Evolutionary conservation across 176 grass and related monocot species (phyloP).

Genomic region (Oryza rufipogon): DNA sequence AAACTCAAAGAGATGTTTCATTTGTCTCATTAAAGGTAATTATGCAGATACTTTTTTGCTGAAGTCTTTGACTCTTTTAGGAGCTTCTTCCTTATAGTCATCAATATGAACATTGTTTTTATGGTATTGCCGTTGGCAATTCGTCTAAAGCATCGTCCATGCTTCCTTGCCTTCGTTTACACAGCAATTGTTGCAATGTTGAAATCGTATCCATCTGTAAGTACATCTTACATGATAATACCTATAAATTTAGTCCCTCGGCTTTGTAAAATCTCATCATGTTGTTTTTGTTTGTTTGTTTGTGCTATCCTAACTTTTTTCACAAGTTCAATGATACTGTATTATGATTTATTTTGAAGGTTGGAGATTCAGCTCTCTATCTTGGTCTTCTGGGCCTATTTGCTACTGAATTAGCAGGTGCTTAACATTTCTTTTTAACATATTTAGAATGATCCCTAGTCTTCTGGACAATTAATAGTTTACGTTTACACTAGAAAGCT

Average conservation of each 20-base stretch:
- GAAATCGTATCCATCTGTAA: conserved; percentile 96
- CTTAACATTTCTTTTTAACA: background rate
- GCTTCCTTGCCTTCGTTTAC: conserved; percentile 96
- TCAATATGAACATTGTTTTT: conserved; percentile 94
- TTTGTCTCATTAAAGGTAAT: conserved; percentile 39
- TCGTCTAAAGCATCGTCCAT: conserved; percentile 75
- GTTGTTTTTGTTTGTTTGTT: background rate
- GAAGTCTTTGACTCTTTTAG: conserved; percentile 96
- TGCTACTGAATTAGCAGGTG: conserved; percentile 90
- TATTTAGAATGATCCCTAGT: conserved; percentile 10
- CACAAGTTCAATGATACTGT: conserved; percentile 28
- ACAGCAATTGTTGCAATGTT: conserved; percentile 71
- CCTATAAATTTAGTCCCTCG: conserved; percentile 14
- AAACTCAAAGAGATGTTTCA: conserved; percentile 4
- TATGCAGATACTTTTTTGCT: conserved; percentile 97
- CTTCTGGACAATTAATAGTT: conserved; percentile 28
- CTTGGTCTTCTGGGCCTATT: conserved; percentile 90
- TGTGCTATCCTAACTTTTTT: background rate
- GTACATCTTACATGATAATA: conserved; percentile 44
- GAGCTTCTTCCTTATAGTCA: conserved; percentile 93
- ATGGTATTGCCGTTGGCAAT: conserved; percentile 90
- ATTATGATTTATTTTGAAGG: conserved; percentile 50
- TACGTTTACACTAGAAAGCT: conserved; percentile 32
- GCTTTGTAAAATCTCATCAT: background rate
- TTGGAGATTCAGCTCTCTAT: conserved; percentile 94